These are phyloP conservation scores for Penicillium digitatum DNA, from an alignment of 2,329 filamentous ascomycete genomes.

Conservation along the genomic window DNA sequence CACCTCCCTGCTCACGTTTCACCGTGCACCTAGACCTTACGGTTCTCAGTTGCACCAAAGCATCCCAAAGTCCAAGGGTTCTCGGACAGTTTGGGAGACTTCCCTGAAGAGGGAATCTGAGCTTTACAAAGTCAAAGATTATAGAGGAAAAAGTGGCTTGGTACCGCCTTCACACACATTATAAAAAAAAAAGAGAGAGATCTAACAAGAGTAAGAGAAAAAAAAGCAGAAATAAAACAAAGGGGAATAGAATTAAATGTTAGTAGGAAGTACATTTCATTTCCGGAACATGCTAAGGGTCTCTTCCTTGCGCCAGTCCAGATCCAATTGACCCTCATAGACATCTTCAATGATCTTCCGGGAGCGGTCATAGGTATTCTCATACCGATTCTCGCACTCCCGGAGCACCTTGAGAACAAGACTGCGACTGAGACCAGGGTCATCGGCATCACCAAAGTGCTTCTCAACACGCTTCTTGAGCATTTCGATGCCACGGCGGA, in stretches of 20 bases:
- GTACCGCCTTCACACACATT: too few relatives aligned
- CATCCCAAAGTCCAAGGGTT: too few relatives aligned
- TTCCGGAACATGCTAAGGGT: conserved; percentile 42
- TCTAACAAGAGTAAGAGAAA: background rate
- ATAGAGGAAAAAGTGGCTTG: too few relatives aligned
- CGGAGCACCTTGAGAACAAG: conserved; percentile 58
- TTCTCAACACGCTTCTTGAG: conserved; percentile 92
- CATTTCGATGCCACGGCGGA: conserved; percentile 83
- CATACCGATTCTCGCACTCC: conserved; percentile 57
- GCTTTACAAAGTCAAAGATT: too few relatives aligned
- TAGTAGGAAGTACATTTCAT: conserved; percentile 20
- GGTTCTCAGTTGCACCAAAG: too few relatives aligned
- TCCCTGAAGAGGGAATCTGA: too few relatives aligned
- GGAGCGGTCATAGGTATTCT: conserved; percentile 51
- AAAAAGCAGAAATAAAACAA: conserved; percentile 4
- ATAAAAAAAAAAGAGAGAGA: too few relatives aligned
- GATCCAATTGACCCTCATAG: conserved; percentile 46
- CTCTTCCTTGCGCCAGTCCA: conserved; percentile 49
- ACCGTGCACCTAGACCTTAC: too few relatives aligned
- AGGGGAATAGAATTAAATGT: conserved; percentile 1
- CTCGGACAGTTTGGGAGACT: too few relatives aligned
- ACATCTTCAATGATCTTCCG: conserved; percentile 43
- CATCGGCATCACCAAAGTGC: conserved; percentile 88
- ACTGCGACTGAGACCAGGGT: conserved; percentile 60
- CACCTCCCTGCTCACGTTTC: too few relatives aligned